Evolutionary conservation across 2,329 filamentous ascomycete genomes (phyloP), one percentile per base, ranked within the genome.

Genomic region (Lecanicillium sp.): DNA sequence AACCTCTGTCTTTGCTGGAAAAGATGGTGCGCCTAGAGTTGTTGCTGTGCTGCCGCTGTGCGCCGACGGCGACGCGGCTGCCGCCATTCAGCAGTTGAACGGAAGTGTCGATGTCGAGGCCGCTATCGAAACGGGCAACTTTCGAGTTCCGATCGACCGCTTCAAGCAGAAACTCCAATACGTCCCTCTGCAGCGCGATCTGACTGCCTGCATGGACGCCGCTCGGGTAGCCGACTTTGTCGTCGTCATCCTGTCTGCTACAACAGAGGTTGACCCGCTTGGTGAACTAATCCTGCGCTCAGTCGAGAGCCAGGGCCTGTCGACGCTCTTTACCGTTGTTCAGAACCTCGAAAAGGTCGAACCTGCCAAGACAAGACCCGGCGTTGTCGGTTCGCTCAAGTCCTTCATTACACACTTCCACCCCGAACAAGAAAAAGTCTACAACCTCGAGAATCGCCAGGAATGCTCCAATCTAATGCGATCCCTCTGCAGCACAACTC

Each of bases 101-200:
- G 65, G 65, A 33, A 90, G 88, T 53, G 66, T 96, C 35, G 90
- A 95, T 53, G 74, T 94, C 40, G 75, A 86, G 40, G 67, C 73
- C 37, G 76, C 83, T 27, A 63, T 81, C 20, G 66, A 73, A 3
- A 65, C 76, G 29, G 69, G 73, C 44, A 75, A 71, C 37, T 70
- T 77, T 38, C 77, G 78, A 41, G 79, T 88, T 19, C 70, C 80
- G 7, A 71, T 96, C 51, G 88, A 95, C 45, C 78, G 92, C 22
- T 98, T 96, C 70, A 94, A 94, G 68, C 90, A 96, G 58, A 95
- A 84, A 54, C 60, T 98, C 11, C 83, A 94, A 60, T 98, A 94
- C 56, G 61, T 95, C 8, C 77, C 85, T 0, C 68, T 83, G 1
- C 75, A 78, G 50, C 73, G 82, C 40, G 83, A 95, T 46, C 62